Conservation (phyloP, 352 stramenopile species). For the Globisporangium perplexum region DNA sequence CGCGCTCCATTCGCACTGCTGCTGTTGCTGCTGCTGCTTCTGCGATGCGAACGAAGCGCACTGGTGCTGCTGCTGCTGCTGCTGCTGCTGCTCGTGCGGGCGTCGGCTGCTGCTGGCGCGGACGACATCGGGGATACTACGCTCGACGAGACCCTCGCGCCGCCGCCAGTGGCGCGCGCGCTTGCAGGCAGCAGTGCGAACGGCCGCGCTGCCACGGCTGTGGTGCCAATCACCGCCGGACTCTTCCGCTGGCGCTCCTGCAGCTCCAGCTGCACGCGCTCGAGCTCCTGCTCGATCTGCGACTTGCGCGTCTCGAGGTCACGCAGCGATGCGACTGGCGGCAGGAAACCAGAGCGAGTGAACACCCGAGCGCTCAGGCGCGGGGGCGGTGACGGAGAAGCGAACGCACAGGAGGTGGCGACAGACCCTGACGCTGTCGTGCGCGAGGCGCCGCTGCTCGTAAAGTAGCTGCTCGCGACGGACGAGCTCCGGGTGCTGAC, state of each 20-base stretch:
- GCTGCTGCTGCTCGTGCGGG: conserved; percentile 1
- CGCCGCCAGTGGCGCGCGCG: background rate
- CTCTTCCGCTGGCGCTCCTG: conserved; percentile 6
- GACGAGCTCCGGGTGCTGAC: background rate
- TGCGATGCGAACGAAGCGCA: background rate
- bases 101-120: background rate
- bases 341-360: background rate
- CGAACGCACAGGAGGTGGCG: conserved; percentile 1
- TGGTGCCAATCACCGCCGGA: background rate
- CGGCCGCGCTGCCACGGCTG: conserved; percentile 1
- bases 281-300: conserved; percentile 31
- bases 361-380: too few relatives aligned
- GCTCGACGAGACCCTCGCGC: background rate
- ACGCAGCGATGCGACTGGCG: conserved; percentile 36
- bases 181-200: conserved; percentile 13
- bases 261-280: conserved; percentile 15
- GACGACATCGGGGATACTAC: background rate
- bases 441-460: background rate
- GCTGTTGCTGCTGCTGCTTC: background rate
- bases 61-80: background rate
- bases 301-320: conserved; percentile 50
- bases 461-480: background rate
- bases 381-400: too few relatives aligned
- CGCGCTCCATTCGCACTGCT: background rate
- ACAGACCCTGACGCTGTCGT: background rate